Conservation (phyloP, 345 rosid species). For the Heritiera fomes region DNA sequence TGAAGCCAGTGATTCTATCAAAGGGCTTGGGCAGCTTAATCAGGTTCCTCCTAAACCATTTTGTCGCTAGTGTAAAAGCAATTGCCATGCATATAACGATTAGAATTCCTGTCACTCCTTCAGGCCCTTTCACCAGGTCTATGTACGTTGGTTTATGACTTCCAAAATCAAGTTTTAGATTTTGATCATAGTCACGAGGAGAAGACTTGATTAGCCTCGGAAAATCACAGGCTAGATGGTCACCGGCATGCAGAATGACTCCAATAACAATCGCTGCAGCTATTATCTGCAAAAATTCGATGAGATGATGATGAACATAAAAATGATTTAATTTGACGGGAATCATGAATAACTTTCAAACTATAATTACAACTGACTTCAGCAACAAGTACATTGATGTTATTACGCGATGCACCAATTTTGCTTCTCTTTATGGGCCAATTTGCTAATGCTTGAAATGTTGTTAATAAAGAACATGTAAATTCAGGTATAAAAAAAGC, state of each 20-base stretch:
- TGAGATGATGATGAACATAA: slow-evolving; percentile 7
- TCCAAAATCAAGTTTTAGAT: slow-evolving; percentile 59
- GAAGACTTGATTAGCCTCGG: slow-evolving; percentile 61
- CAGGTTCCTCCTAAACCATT: slow-evolving; percentile 71
- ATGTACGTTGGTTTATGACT: slow-evolving; percentile 57
- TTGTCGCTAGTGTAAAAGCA: slow-evolving; percentile 84
- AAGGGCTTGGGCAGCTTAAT: slow-evolving; percentile 85
- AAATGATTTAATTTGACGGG: neutral
- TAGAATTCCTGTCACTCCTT: slow-evolving; percentile 80
- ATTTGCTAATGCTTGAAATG: neutral
- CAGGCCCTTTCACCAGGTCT: slow-evolving; percentile 59
- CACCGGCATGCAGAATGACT: slow-evolving; percentile 70
- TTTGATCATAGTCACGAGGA: slow-evolving; percentile 20
- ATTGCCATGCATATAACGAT: slow-evolving; percentile 74
- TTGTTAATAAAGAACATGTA: neutral
- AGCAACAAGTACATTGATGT: neutral
- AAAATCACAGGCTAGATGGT: slow-evolving; percentile 90
- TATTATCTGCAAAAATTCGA: slow-evolving; percentile 56
- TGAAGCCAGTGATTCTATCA: slow-evolving; percentile 89
- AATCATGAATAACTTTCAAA: neutral
- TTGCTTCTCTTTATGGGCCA: neutral
- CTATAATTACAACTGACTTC: neutral
- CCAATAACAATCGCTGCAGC: slow-evolving; percentile 92
- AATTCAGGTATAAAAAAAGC: neutral
- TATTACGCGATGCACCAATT: neutral